These are phyloP conservation scores for Schizopora paradoxa DNA, from an alignment of 1,284 basidiomycete species.

Conservation along the genomic window DNA sequence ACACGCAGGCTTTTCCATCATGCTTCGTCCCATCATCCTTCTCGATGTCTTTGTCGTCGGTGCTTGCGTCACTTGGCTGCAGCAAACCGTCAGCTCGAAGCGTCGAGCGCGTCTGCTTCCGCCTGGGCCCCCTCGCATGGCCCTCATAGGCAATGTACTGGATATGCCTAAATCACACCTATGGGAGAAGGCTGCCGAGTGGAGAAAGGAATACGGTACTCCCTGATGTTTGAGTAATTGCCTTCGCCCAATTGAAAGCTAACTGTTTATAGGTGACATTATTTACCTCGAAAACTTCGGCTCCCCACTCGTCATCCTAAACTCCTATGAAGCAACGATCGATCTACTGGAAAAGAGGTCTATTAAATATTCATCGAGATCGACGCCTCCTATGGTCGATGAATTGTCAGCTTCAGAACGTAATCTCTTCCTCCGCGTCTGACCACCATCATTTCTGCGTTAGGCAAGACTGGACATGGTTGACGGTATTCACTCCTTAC, in stretches of 20 bases:
- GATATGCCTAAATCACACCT: constrained; percentile 30
- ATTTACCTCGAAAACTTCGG: constrained; percentile 22
- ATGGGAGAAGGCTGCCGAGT: constrained; percentile 49
- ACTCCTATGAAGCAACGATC: constrained; percentile 19
- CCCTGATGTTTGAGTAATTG: no score
- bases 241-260: no score
- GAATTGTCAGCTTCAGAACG: no score
- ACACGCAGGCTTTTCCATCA: no score
- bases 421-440: no score
- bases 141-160: not conserved
- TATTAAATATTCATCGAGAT: constrained; percentile 21
- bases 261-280: constrained; percentile 24
- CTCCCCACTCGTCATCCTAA: constrained; percentile 21
- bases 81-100: no score
- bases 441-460: no score
- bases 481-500: constrained; percentile 9
- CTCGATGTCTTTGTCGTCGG: no score
- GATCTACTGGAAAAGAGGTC: constrained; percentile 25
- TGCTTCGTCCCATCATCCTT: no score
- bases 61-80: no score
- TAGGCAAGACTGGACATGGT: constrained; percentile 9
- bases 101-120: not conserved
- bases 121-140: not conserved
- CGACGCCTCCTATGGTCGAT: constrained; percentile 16
- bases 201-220: constrained; percentile 47